Evolutionary conservation across 306 rosid genomes (phyloP), one percentile per base, ranked within the genome.

Genomic region (Pterocarpus santalinus): DNA sequence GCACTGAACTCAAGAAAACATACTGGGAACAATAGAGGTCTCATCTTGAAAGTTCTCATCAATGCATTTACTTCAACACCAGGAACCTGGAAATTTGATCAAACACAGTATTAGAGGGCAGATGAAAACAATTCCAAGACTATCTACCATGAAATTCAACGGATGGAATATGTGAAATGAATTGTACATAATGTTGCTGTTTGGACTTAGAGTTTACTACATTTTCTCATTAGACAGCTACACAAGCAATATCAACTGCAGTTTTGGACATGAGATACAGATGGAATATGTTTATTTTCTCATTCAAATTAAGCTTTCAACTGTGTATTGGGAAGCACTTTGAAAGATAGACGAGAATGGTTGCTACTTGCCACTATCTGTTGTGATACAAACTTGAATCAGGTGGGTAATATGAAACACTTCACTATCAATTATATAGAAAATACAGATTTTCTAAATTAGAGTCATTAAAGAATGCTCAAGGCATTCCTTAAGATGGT

Each of bases 11-110:
- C 64, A 74, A 55, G 71, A 79, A 81, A 52, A 80, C 88, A 39
- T 91, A 95, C 99, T 64, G 99, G 98, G 88, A 95, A 91, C 78
- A 86, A 76, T 79, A 89, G 90, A 82, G 98, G 93, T 84, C 76
- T 86, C 94, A 90, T 91, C 88, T 89, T 91, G 90, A 95, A 93
- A 87, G 99, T 95, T 78, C 78, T 89, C 97, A 95, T 93, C 90
- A 95, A 82, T 61, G 96, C 82, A 88, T 95, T 95, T 80, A 90
- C 98, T 89, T 95, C 99, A 75, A 95, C 97, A 10, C 90, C 80
- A 58, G 94, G 91, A 83, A 93, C 99, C 99, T 95, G 91, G 60
- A 83, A 86, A 84, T 64, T 79, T 60, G 79, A 71, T 61, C 87
- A 71, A 30, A 34, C 61, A 70, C 46, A 82, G 64, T 67, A 89